Conservation (phyloP, 768 basidiomycete genomes). For the Russula abietina region DNA sequence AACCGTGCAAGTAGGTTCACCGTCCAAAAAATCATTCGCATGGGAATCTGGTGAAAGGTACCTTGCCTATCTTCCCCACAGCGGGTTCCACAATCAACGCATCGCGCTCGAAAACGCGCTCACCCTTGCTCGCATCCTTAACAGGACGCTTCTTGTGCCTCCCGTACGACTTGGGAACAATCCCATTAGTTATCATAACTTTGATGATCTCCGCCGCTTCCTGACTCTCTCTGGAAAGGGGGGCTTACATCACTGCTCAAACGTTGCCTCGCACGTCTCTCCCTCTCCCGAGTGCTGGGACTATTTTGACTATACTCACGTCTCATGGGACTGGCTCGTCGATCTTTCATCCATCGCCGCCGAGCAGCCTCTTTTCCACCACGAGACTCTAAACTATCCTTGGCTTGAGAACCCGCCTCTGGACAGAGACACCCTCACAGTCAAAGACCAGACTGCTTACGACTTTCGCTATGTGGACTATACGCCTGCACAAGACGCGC, state of each 20-base stretch:
- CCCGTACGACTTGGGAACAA: conserved; percentile 59
- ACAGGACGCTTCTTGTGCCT: conserved; percentile 76
- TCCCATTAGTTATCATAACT: conserved; percentile 54
- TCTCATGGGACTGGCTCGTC: conserved; percentile 69
- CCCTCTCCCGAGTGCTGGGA: conserved; percentile 51
- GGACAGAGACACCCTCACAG: conserved; percentile 36
- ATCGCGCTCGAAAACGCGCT: conserved; percentile 84
- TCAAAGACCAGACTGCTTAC: conserved; percentile 56
- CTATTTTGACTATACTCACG: conserved; percentile 52
- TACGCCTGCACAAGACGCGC: conserved; percentile 20
- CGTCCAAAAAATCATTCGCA: not conserved
- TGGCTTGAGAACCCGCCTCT: conserved; percentile 46
- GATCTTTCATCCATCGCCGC: conserved; percentile 40
- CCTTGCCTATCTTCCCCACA: conserved; percentile 75
- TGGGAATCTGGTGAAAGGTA: conserved; percentile 38
- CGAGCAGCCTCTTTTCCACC: conserved; percentile 41
- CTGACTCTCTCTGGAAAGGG: conserved; percentile 40
- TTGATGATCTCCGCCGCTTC: conserved; percentile 42
- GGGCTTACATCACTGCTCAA: conserved; percentile 47
- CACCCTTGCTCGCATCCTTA: conserved; percentile 58
- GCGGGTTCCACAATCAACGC: conserved; percentile 81
- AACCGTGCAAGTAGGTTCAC: not conserved
- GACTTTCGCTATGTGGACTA: conserved; percentile 54
- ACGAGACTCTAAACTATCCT: conserved; percentile 44
- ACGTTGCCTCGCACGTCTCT: conserved; percentile 32